These are phyloP conservation scores for Tetracladium setigerum DNA, from an alignment of 495 filamentous ascomycete species.

Conservation along the genomic window DNA sequence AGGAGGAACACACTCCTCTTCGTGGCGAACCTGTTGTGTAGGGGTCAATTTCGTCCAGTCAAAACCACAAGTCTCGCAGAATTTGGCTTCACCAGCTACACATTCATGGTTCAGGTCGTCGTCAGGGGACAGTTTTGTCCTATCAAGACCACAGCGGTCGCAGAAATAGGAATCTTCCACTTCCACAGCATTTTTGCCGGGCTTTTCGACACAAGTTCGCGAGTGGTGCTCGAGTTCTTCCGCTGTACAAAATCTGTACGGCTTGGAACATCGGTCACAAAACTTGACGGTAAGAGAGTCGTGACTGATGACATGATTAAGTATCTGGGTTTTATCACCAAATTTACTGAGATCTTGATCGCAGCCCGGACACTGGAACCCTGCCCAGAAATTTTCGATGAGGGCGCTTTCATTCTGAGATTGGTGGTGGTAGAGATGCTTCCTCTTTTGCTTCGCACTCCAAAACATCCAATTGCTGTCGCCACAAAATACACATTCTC, in stretches of 20 bases:
- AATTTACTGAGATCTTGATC: slow-evolving; percentile 6
- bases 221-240: slow-evolving; percentile 5
- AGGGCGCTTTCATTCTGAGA: not conserved
- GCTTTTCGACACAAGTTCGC: not conserved
- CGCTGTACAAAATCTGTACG: not conserved
- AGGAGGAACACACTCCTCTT: too few species aligned
- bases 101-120: not conserved
- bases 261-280: slow-evolving; percentile 14
- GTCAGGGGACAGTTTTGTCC: not conserved
- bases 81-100: not conserved
- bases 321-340: not conserved
- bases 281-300: slow-evolving; percentile 5
- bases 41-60: not conserved
- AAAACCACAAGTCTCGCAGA: slow-evolving; percentile 6
- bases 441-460: slow-evolving; percentile 5
- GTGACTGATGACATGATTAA: slow-evolving; percentile 12
- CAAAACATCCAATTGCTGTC: slow-evolving; percentile 9
- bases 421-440: slow-evolving; percentile 9
- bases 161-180: slow-evolving; percentile 2
- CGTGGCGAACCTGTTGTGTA: too few species aligned
- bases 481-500: slow-evolving; percentile 12
- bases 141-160: slow-evolving; percentile 7
- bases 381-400: slow-evolving; percentile 9
- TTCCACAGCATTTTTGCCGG: not conserved
- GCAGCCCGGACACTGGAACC: slow-evolving; percentile 13